Evolutionary conservation across 345 rosid species (phyloP).

Genomic region (Acer negundo): DNA sequence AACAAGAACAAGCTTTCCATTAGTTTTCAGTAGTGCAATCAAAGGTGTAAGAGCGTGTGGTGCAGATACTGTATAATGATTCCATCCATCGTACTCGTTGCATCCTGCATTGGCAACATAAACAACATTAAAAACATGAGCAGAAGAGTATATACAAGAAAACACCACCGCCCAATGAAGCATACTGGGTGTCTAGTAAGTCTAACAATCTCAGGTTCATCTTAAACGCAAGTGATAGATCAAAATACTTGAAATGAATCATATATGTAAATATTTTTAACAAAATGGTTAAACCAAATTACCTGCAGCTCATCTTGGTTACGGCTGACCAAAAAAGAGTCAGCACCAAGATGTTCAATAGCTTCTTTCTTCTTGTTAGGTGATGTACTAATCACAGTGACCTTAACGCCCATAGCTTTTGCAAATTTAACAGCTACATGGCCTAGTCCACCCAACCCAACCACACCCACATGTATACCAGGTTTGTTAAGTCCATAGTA

Average conservation of each 20-base stretch:
- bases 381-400: slow-evolving; percentile 71
- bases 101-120: slow-evolving; percentile 14
- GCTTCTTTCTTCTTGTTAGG: slow-evolving; percentile 56
- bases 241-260: too few species aligned
- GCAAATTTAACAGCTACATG: slow-evolving; percentile 65
- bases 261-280: too few species aligned
- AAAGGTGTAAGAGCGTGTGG: slow-evolving; percentile 47
- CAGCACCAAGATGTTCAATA: slow-evolving; percentile 48
- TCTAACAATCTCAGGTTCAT: too few species aligned
- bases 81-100: slow-evolving; percentile 42
- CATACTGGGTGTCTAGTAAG: too few species aligned
- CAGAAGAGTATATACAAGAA: too few species aligned
- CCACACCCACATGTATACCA: slow-evolving; percentile 59
- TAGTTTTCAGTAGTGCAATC: slow-evolving; percentile 43
- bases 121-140: neutral
- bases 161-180: too few species aligned
- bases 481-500: slow-evolving; percentile 48
- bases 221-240: too few species aligned
- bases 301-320: slow-evolving; percentile 52
- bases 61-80: slow-evolving; percentile 59
- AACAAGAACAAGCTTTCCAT: slow-evolving; percentile 56
- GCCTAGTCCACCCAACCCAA: slow-evolving; percentile 70
- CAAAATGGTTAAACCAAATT: neutral
- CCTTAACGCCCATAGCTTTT: slow-evolving; percentile 57
- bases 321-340: slow-evolving; percentile 52